Evolutionary conservation across 306 rosid species (phyloP).

Genomic region (Trifolium subterraneum): DNA sequence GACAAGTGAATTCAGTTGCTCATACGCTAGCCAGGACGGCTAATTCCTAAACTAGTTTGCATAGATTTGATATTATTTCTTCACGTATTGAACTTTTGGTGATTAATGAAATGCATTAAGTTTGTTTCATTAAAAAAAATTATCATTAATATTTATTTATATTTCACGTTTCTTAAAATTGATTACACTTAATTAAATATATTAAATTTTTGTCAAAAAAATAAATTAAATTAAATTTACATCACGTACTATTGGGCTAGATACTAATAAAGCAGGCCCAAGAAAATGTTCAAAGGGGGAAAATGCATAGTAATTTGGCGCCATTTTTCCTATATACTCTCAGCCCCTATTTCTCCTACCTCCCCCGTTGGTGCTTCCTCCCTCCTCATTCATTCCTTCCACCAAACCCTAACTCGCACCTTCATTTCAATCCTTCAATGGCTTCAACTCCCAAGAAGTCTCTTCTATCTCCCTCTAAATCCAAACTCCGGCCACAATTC

Average conservation of each 20-base stretch:
- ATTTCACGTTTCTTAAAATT: too few relatives aligned
- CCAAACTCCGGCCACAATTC: constrained; percentile 35
- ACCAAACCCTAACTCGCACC: background rate
- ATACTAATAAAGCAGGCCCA: background rate
- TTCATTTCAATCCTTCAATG: constrained; percentile 43
- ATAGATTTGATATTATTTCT: too few relatives aligned
- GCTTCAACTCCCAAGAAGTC: constrained; percentile 63
- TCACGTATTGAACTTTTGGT: too few relatives aligned
- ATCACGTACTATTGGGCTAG: background rate
- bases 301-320: constrained; percentile 1
- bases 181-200: too few relatives aligned
- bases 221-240: background rate
- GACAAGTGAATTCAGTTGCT: too few relatives aligned
- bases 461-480: constrained; percentile 50
- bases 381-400: background rate
- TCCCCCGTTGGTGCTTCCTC: background rate
- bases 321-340: background rate
- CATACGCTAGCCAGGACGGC: too few relatives aligned
- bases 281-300: constrained; percentile 6
- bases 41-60: too few relatives aligned
- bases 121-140: too few relatives aligned
- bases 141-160: too few relatives aligned
- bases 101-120: too few relatives aligned
- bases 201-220: too few relatives aligned
- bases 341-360: background rate